Conservation (phyloP, 441 rosid species). For the Bruguiera hainesii region DNA sequence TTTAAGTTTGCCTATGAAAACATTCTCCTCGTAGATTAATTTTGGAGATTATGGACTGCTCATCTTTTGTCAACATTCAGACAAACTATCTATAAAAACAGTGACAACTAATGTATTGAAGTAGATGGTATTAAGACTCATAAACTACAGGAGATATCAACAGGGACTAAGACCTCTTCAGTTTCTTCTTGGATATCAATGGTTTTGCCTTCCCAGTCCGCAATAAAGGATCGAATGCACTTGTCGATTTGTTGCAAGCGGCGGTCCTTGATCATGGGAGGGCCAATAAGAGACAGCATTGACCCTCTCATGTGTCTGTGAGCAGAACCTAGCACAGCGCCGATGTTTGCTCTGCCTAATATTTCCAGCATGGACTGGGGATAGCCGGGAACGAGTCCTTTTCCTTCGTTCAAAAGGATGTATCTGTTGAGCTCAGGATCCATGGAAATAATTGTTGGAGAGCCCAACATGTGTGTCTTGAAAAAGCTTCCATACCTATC, state of each 20-base stretch:
- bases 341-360: conserved; percentile 71
- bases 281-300: conserved; percentile 53
- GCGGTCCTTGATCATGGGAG: conserved; percentile 56
- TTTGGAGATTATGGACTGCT: background rate
- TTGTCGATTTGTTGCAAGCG: conserved; percentile 56
- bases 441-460: conserved; percentile 77
- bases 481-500: conserved; percentile 67
- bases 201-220: conserved; percentile 45
- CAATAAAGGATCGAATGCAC: conserved; percentile 53
- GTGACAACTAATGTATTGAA: background rate
- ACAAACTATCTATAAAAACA: background rate
- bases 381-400: conserved; percentile 88
- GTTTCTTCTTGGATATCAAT: conserved; percentile 70
- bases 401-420: conserved; percentile 66
- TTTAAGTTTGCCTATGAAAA: background rate
- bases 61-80: background rate
- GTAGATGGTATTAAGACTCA: conserved; percentile 3
- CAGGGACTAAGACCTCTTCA: conserved; percentile 46
- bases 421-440: conserved; percentile 72
- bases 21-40: background rate
- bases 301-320: conserved; percentile 74
- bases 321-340: conserved; percentile 65
- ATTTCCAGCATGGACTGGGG: conserved; percentile 79
- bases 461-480: conserved; percentile 75
- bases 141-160: conserved; percentile 8